These are phyloP conservation scores for Nakazawaea peltata DNA, from an alignment of 805 yeast species.

Conservation along the genomic window DNA sequence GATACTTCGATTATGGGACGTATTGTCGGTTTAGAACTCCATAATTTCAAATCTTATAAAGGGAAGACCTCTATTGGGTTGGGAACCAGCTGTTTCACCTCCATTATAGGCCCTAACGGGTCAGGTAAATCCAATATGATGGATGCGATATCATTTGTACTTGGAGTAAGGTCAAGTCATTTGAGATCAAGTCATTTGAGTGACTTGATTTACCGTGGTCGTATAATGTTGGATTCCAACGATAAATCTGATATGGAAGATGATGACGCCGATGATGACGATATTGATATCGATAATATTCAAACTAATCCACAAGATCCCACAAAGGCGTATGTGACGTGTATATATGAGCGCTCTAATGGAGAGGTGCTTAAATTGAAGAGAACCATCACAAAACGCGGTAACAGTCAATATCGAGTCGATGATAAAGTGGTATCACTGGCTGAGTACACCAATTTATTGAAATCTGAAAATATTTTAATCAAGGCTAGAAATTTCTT, in stretches of 20 bases:
- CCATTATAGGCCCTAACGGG: constrained; percentile 98
- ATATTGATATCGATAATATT: constrained; percentile 12
- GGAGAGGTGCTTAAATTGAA: constrained; percentile 55
- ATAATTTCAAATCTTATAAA: constrained; percentile 86
- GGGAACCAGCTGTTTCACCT: constrained; percentile 76
- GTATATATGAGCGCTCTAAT: constrained; percentile 57
- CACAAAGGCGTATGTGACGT: constrained; percentile 64
- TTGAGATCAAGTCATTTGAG: constrained; percentile 65
- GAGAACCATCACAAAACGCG: constrained; percentile 50
- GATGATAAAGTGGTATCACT: constrained; percentile 56
- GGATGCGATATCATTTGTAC: constrained; percentile 88
- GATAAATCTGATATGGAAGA: constrained; percentile 9
- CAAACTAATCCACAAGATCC: constrained; percentile 27
- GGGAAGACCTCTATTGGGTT: constrained; percentile 74
- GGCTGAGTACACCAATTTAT: constrained; percentile 51
- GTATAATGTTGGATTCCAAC: constrained; percentile 24
- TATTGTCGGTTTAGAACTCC: constrained; percentile 65
- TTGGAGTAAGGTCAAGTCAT: constrained; percentile 73
- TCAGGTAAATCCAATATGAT: constrained; percentile 97
- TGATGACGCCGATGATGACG: constrained; percentile 7
- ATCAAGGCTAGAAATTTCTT: constrained; percentile 86
- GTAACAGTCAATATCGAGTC: constrained; percentile 61
- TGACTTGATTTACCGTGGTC: constrained; percentile 79
- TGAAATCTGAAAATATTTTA: constrained; percentile 73
- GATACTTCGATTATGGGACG: constrained; percentile 82